Base-by-base conservation (phyloP, 129 eudicot species). In the Rutidosis leptorrhynchoides region DNA sequence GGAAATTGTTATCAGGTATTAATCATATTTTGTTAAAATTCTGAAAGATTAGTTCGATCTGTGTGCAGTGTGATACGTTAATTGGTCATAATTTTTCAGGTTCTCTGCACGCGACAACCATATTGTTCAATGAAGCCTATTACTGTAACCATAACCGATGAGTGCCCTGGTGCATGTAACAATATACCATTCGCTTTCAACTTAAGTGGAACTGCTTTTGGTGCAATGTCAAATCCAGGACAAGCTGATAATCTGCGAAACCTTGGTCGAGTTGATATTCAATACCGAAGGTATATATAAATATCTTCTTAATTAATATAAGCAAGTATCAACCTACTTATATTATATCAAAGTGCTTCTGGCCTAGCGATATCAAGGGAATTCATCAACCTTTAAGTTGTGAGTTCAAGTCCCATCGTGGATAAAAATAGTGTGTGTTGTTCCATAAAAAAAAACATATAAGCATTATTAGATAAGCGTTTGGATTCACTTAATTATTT, bases 171-270 rank as follows among this genome's bases (percentile, higher is more conserved):
- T 5, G 67, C 68, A 1, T 82, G 83, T 32, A 74, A 74, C 57
- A 22, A 58, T 14, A 66, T 59, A 0, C 81, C 81, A 4, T 72
- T 25, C 4, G 79, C 76, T 72, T 81, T 81, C 30, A 82, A 81
- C 73, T n/a, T 81, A 64, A 81, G 85, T 28, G 85, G 85, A 27
- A 54, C 74, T 7, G 81, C 82, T 68, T 81, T 81, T 46, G 85
- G 85, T 40, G 79, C 81, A 42, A 71, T 81, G 85, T 75, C 85
- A 28, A 62, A 53, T 29, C 72, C 73, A 3, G 85, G 81, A 5
- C 76, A 76, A 62, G 81, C 75, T 27, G 72, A 76, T 62, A 64
- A 48, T 15, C 75, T 81, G 1, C 85, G 85, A 21, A 46, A 76
- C 20, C 73, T 68, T 24, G 85, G 85, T 6, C 65, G 61, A 21